A percentile compares a stretch with the other conserved stretches of the same genome.
Evolutionary conservation across 2,329 filamentous ascomycete species (phyloP).

Genomic region (Colletotrichum graminicola): DNA sequence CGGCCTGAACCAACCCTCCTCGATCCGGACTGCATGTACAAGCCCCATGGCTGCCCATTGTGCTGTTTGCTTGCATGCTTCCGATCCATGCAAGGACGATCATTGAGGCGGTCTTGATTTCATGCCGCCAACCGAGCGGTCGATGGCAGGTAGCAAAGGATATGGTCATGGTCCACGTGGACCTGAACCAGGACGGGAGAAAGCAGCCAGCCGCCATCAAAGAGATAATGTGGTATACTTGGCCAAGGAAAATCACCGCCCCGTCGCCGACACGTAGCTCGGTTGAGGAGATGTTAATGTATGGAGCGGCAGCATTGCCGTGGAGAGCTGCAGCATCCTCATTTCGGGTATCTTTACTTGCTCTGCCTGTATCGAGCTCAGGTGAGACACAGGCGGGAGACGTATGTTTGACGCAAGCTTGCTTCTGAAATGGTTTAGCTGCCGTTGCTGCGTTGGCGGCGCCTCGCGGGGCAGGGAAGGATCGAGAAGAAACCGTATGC

Average conservation of each 20-base stretch:
- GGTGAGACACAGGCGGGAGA: slow-evolving; percentile 32
- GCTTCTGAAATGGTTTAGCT: slow-evolving; percentile 21
- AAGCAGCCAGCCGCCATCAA: slow-evolving; percentile 10
- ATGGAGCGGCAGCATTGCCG: slow-evolving; percentile 14
- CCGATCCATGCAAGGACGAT: slow-evolving; percentile 17
- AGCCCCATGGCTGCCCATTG: background rate
- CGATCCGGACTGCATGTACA: background rate
- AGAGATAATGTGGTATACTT: slow-evolving; percentile 35
- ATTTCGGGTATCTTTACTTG: slow-evolving; percentile 18
- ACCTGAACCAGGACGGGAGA: slow-evolving; percentile 2
- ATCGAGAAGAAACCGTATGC: slow-evolving; percentile 14
- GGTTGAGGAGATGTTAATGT: background rate
- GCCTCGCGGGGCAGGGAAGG: slow-evolving; percentile 34
- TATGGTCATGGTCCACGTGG: slow-evolving; percentile 14
- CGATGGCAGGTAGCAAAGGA: slow-evolving; percentile 25
- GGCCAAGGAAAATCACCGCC: slow-evolving; percentile 26
- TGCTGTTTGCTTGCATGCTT: background rate
- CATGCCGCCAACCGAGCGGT: slow-evolving; percentile 21
- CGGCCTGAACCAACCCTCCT: slow-evolving; percentile 1
- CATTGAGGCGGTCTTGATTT: slow-evolving; percentile 7
- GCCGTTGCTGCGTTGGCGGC: slow-evolving; percentile 38
- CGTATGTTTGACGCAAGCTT: slow-evolving; percentile 32
- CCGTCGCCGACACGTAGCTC: slow-evolving; percentile 27
- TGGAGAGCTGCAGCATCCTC: slow-evolving; percentile 27
- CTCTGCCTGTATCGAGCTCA: slow-evolving; percentile 15